Evolutionary conservation across 1,284 basidiomycete species (phyloP).

Genomic region (Kalmanozyma brasiliensis): DNA sequence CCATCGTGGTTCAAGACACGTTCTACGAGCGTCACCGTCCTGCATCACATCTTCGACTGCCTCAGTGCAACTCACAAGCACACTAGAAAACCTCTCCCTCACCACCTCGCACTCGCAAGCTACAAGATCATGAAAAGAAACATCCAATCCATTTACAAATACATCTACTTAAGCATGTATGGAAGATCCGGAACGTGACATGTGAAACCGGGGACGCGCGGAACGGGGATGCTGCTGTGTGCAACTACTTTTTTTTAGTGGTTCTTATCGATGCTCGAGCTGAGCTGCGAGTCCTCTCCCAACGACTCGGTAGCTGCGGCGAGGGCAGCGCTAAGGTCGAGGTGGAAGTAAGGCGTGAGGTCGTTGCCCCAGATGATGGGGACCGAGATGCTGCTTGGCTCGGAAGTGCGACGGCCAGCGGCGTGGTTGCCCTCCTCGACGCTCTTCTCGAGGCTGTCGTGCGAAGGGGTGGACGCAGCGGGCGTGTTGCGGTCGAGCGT

Average conservation of each 20-base stretch:
- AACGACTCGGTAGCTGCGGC: constrained; percentile 71
- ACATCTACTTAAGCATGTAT: too few relatives aligned
- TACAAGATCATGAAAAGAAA: background rate
- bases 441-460: constrained; percentile 32
- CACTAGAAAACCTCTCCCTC: too few relatives aligned
- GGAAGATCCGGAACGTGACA: background rate
- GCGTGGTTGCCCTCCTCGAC: constrained; percentile 19
- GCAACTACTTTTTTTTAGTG: constrained; percentile 1
- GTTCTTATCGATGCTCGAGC: constrained; percentile 22
- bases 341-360: constrained; percentile 84
- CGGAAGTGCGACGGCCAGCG: constrained; percentile 5
- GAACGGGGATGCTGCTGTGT: background rate
- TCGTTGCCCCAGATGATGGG: constrained; percentile 68
- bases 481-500: constrained; percentile 15
- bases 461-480: constrained; percentile 8
- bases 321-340: constrained; percentile 81
- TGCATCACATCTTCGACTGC: too few relatives aligned
- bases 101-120: too few relatives aligned
- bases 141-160: constrained; percentile 14
- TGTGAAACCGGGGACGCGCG: background rate
- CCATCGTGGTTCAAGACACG: too few relatives aligned
- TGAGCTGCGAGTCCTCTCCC: constrained; percentile 24
- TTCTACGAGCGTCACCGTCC: too few relatives aligned
- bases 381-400: constrained; percentile 46
- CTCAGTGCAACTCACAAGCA: too few relatives aligned